Percentiles rank a stretch among this genome's conserved stretches.
phyloP scores from a whole-genome alignment of 192 early-diverging fungal species.

The Linnemannia exigua region DNA sequence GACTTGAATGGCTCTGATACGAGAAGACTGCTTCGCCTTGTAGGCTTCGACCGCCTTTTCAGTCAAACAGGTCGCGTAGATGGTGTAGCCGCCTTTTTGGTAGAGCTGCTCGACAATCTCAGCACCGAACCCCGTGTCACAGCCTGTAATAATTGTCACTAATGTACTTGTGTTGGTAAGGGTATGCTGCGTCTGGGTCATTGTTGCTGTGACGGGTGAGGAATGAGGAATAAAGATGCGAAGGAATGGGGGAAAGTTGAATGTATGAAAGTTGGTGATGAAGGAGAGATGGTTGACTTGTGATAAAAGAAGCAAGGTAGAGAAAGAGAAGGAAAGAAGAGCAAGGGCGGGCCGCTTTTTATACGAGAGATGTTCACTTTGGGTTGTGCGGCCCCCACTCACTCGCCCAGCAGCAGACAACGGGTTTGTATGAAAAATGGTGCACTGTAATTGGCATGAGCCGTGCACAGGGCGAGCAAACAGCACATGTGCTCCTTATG shows the following conservation, averaged over 20 bases:
- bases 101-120: constrained; percentile 51
- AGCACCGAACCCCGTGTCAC: constrained; percentile 51
- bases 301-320: background rate
- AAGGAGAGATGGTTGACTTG: background rate
- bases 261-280: constrained; percentile 2
- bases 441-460: background rate
- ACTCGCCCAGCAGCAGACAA: background rate
- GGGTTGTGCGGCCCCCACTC: background rate
- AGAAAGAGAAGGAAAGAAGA: background rate
- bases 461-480: background rate
- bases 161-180: constrained; percentile 39
- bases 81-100: constrained; percentile 39
- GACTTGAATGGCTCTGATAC: constrained; percentile 40
- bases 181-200: constrained; percentile 5
- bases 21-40: constrained; percentile 36
- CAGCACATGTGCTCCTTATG: background rate
- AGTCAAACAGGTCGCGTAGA: constrained; percentile 54
- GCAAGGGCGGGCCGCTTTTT: background rate
- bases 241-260: background rate
- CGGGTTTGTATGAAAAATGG: background rate
- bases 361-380: constrained; percentile 14
- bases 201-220: background rate
- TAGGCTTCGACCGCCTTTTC: constrained; percentile 33
- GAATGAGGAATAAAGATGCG: background rate
- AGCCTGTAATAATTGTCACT: constrained; percentile 50